Percentiles rank a stretch among this genome's conserved stretches.
Evolutionary conservation across 805 yeast species (phyloP).

Genomic region (Saturnispora halmiae): DNA sequence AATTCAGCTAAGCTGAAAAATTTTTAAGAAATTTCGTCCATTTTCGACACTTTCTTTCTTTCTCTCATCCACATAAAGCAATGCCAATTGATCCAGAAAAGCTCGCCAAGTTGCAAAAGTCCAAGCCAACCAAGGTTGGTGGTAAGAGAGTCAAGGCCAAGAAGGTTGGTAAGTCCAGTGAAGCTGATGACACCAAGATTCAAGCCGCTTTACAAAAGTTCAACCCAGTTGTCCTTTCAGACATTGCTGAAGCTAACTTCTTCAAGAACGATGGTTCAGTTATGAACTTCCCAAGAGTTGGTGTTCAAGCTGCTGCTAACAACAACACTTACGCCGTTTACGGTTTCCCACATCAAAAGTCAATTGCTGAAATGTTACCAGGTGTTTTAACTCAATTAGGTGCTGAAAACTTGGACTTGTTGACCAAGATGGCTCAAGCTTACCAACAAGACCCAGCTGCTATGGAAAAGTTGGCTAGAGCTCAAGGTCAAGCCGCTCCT

Average conservation of each 20-base stretch:
- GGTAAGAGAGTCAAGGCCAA: conserved; percentile 85
- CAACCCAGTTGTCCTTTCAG: conserved; percentile 80
- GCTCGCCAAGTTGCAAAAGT: conserved; percentile 84
- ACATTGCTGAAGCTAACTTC: conserved; percentile 94
- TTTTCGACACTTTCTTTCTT: not conserved
- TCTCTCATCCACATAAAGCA: not conserved
- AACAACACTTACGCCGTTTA: conserved; percentile 90
- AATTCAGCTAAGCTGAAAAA: not conserved
- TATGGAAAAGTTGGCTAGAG: conserved; percentile 22
- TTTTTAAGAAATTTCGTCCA: not conserved
- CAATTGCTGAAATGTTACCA: conserved; percentile 86
- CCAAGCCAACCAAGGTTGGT: conserved; percentile 76
- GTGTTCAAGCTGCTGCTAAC: conserved; percentile 87
- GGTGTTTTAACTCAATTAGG: conserved; percentile 93
- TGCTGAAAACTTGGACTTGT: conserved; percentile 84
- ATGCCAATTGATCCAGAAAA: conserved; percentile 94
- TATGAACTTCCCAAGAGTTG: conserved; percentile 91
- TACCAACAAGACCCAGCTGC: conserved; percentile 47
- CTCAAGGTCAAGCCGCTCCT: conserved; percentile 29
- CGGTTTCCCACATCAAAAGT: conserved; percentile 91
- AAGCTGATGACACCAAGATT: conserved; percentile 85
- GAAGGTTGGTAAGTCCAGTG: conserved; percentile 55
- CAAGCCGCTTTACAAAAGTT: conserved; percentile 82
- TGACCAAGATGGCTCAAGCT: conserved; percentile 84
- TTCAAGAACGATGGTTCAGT: conserved; percentile 96